A percentile compares a stretch with the other conserved stretches of the same genome.
Evolutionary conservation across 345 rosid species (phyloP).

Genomic region (Camelina laxa): DNA sequence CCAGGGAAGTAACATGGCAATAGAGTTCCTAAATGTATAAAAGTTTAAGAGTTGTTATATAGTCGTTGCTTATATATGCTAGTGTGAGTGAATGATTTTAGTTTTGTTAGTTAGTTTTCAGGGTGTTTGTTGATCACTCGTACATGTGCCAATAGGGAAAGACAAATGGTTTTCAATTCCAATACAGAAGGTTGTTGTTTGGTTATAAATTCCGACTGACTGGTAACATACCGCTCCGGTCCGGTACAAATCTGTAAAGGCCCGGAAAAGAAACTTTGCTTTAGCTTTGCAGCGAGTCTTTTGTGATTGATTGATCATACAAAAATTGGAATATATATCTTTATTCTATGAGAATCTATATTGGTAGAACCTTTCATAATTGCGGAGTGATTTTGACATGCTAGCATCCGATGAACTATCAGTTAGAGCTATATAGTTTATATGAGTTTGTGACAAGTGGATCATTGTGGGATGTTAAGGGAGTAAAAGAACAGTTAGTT

Average conservation of each 20-base stretch:
- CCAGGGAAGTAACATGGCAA: constrained; percentile 25
- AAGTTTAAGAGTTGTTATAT: neutral
- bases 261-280: no score
- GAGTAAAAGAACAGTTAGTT: constrained; percentile 37
- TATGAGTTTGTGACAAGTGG: constrained; percentile 13
- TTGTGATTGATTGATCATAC: no score
- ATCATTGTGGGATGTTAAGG: neutral
- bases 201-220: neutral
- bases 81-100: constrained; percentile 3
- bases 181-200: neutral
- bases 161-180: neutral
- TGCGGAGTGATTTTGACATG: neutral
- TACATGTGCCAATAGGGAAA: constrained; percentile 20
- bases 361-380: neutral
- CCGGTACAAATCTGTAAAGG: no score
- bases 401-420: neutral
- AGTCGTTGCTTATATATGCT: constrained; percentile 14
- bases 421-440: neutral
- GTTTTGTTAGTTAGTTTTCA: constrained; percentile 9
- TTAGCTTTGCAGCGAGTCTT: no score
- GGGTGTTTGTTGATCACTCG: constrained; percentile 13
- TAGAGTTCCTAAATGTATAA: neutral
- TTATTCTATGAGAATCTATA: neutral
- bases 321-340: neutral
- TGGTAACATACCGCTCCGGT: neutral